phyloP scores from a whole-genome alignment of 2,329 filamentous ascomycete genomes.

The Xylariaceae sp. region DNA sequence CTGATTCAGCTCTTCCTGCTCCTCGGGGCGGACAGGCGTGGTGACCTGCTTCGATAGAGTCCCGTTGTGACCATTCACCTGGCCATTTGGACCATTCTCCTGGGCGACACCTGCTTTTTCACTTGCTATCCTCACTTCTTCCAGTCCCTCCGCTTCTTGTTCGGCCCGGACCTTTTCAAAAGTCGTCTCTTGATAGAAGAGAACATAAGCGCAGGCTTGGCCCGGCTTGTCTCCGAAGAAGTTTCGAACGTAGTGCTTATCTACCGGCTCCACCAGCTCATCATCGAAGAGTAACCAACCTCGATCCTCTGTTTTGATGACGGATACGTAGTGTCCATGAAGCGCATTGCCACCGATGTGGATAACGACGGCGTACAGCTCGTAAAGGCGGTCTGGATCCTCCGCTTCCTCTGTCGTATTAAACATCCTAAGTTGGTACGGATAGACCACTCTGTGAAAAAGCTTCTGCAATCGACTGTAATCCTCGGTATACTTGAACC shows the following conservation, averaged over 20 bases:
- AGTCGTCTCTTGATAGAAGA: conserved; percentile 94
- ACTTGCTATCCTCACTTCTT: conserved; percentile 57
- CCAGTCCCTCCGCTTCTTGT: conserved; percentile 75
- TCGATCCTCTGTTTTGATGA: conserved; percentile 94
- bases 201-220: conserved; percentile 89
- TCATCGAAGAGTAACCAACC: conserved; percentile 98
- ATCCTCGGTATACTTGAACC: conserved; percentile 98
- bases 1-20: conserved; percentile 53
- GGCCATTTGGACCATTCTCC: conserved; percentile 45
- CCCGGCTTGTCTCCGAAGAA: conserved; percentile 95
- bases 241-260: conserved; percentile 92
- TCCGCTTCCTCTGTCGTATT: conserved; percentile 96
- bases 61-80: conserved; percentile 40
- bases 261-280: conserved; percentile 96
- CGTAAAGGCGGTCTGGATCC: conserved; percentile 90
- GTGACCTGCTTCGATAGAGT: conserved; percentile 51
- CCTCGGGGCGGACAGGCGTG: conserved; percentile 46
- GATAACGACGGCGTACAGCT: conserved; percentile 94
- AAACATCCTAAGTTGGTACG: conserved; percentile 93
- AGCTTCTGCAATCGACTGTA: conserved; percentile 91
- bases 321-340: conserved; percentile 95
- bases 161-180: conserved; percentile 69
- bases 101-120: conserved; percentile 56
- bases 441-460: conserved; percentile 95
- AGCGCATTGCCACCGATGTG: conserved; percentile 97